Base-by-base conservation (phyloP, 495 filamentous ascomycete species). In the Talaromyces liani region DNA sequence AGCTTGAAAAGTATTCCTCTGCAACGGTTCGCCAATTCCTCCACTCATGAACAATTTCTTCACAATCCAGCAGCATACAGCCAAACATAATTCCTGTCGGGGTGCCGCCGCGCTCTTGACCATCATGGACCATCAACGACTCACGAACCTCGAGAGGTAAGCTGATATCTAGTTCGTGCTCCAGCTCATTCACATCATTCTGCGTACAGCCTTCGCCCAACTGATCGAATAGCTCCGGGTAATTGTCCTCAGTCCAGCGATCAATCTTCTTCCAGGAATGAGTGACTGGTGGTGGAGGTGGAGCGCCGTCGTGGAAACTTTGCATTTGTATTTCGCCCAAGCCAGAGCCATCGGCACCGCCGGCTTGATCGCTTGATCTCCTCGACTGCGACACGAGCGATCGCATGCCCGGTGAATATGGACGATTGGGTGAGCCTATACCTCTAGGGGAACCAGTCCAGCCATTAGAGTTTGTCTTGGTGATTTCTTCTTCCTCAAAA, bases 21-120 rank as follows among this genome's bases (percentile, higher is more conserved):
- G 96, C 95, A 64, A 99, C 94, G 63, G 84, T 86, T 67, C 89
- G 87, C 94, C 94, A 99, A 70, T 97, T 96, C 65, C 88, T 88
- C 90, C 94, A 98, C 75, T 99, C 94, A 75, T 97, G 90, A 6
- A 98, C 87, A 60, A 99, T 97, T 73, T 99, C 94, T 72, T 99
- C 94, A 72, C 94, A 99, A 70, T 99, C 94, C 54, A 99, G 83
- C 53, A 98, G 80, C 94, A 99, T 99, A 69, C 82, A 86, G 41
- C 92, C 84, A 71, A 99, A 98, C 47, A 99, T 85, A 62, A 97
- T 86, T 64, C 94, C 94, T 0, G 94, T 97, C 1, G 94, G 94
- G 63, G 84, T 82, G 61, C 94, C 94, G 49, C 91, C 91, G 55
- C 95, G 88, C 75, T 99, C 94, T 76, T 99, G 94, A 25, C 94